These are phyloP conservation scores for Cryphonectria japonica DNA, from an alignment of 2,329 filamentous ascomycete species.

Conservation along the genomic window DNA sequence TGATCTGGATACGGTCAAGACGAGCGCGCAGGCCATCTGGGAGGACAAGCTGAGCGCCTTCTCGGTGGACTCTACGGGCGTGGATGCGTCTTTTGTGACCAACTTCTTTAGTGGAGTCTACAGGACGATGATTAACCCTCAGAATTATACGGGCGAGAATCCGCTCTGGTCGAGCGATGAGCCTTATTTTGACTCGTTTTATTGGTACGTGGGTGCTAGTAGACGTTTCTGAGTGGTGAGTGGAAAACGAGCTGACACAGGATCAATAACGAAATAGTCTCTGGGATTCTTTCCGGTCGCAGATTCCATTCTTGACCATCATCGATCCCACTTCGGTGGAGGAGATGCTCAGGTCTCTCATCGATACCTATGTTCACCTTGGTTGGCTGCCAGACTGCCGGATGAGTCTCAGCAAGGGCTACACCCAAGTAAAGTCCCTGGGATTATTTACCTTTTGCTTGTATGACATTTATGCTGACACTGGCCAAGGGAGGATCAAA, in stretches of 20 bases:
- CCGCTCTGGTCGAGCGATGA: conserved; percentile 67
- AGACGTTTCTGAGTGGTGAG: too few species aligned
- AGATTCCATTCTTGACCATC: conserved; percentile 71
- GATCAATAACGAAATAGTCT: conserved; percentile 43
- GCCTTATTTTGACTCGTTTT: conserved; percentile 77
- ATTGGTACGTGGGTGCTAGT: conserved; percentile 55
- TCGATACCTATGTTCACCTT: conserved; percentile 70
- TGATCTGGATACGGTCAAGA: conserved; percentile 60
- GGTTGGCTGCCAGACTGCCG: conserved; percentile 71
- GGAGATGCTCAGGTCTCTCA: conserved; percentile 69
- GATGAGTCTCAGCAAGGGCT: conserved; percentile 70
- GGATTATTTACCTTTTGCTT: conserved; percentile 11
- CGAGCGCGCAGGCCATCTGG: conserved; percentile 62
- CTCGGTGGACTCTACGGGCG: conserved; percentile 54
- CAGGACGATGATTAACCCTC: conserved; percentile 71
- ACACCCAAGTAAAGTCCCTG: conserved; percentile 56
- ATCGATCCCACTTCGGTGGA: conserved; percentile 67
- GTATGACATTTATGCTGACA: conserved; percentile 33
- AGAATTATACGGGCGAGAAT: conserved; percentile 76
- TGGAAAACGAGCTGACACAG: neutral
- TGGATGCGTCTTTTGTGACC: conserved; percentile 58
- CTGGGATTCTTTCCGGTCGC: conserved; percentile 73
- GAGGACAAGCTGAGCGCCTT: conserved; percentile 63
- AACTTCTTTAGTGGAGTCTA: conserved; percentile 76
- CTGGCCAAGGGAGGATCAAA: conserved; percentile 68